A percentile compares a stretch with the other conserved stretches of the same genome.
Conservation (phyloP, 176 grass and related monocot genomes). For the Eremochloa ophiuroides region DNA sequence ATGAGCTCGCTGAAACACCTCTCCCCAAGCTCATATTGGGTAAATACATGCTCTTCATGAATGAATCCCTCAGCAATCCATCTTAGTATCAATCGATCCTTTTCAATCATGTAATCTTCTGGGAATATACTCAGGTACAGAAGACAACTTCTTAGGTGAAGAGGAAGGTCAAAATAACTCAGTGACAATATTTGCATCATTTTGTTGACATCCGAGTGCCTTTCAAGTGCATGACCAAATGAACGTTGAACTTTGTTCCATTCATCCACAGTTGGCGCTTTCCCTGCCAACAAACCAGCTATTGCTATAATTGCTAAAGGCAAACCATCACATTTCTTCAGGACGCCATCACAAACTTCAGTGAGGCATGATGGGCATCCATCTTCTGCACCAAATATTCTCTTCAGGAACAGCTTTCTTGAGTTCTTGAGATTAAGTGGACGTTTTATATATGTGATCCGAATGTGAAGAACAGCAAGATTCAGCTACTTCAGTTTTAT, state of each 20-base stretch:
- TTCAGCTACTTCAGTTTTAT: not conserved
- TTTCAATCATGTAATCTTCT: not conserved
- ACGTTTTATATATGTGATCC: not conserved
- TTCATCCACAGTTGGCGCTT: not conserved
- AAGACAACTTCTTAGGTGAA: not conserved
- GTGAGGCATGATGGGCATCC: not conserved
- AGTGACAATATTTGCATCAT: not conserved
- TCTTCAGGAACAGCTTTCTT: not conserved
- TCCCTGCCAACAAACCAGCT: not conserved
- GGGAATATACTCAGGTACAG: not conserved
- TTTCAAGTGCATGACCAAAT: not conserved
- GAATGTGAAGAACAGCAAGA: not conserved
- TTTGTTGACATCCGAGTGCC: not conserved
- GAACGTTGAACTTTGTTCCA: not conserved
- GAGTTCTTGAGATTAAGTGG: not conserved
- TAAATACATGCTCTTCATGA: too few species aligned
- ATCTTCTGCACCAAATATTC: not conserved
- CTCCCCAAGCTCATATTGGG: too few species aligned
- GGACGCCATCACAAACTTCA: not conserved
- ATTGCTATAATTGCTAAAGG: not conserved
- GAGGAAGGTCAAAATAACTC: not conserved
- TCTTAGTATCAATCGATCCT: not conserved
- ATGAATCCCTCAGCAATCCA: too few species aligned
- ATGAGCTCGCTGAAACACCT: not conserved
- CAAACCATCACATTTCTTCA: not conserved